Evolutionary conservation across 192 early-diverging fungal species (phyloP), one percentile per base, ranked within the genome.

Genomic region (Dispira simplex): DNA sequence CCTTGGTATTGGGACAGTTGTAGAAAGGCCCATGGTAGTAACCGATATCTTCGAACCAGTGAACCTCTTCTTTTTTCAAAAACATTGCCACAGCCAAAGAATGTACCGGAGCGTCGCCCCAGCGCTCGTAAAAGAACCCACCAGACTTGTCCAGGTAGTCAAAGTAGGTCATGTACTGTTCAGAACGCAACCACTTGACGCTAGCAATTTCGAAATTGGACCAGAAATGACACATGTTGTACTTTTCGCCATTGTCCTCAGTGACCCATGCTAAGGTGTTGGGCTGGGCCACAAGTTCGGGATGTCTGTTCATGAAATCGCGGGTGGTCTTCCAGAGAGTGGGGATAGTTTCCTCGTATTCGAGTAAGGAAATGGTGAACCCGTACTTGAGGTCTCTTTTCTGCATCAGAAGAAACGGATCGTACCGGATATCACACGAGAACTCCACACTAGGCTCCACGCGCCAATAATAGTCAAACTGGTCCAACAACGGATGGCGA

Each of bases 61-160:
- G 83, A 9, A 88, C 76, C 45, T 85, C 71, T 23, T 70, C 62
- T 63, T 70, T 68, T 32, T 70, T 70, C 52, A 85, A 65, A 63
- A 80, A 75, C 68, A 88, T 70, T 11, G 78, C 71, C 6, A 77
- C 85, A 12, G 67, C 79, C 51, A 87, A 73, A 21, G 82, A 82
- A 65, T 88, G 86, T 0, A 89, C 79, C 1, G 87, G 77, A 10
- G 77, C 77, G 46, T 77, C 76, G 16, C 84, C 79, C 78, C 80
- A 87, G 20, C 86, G 71, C 70, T 90, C 90, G 64, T 93, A 93
- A 65, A 88, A 93, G 78, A 91, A 92, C 11, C 91, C 91, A 45
- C 91, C 90, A 2, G 77, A 65, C 48, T 79, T 66, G 64, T 94
- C 92, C 27, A 94, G 71, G 46, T 82, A 78, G 23, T 85, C 71